Evolutionary conservation across 2,329 filamentous ascomycete genomes (phyloP).

Genomic region (Fragosphaeria purpurea): DNA sequence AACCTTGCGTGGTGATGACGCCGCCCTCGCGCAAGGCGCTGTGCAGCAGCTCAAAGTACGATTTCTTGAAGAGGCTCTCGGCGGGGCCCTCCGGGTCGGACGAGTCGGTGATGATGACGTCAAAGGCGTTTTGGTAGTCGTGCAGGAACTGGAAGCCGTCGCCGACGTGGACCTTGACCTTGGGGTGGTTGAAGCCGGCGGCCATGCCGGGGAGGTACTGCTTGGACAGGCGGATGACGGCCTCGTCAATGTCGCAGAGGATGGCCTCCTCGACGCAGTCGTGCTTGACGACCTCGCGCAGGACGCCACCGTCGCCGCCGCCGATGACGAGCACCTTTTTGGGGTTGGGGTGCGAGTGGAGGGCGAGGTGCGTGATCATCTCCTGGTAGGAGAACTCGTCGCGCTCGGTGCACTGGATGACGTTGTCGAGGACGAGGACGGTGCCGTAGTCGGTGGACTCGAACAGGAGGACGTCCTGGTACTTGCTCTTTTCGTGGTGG

Average conservation of each 20-base stretch:
- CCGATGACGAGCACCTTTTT: slow-evolving; percentile 98
- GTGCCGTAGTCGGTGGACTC: slow-evolving; percentile 95
- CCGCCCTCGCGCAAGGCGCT: slow-evolving; percentile 87
- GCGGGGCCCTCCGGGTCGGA: slow-evolving; percentile 95
- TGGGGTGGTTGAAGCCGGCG: slow-evolving; percentile 86
- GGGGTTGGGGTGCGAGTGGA: slow-evolving; percentile 97
- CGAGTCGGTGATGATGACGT: slow-evolving; percentile 99
- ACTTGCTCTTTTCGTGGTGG: slow-evolving; percentile 98
- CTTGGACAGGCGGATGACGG: slow-evolving; percentile 97
- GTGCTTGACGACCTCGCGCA: slow-evolving; percentile 98
- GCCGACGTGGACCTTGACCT: slow-evolving; percentile 83
- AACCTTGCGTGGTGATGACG: slow-evolving; percentile 99
- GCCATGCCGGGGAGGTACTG: slow-evolving; percentile 93
- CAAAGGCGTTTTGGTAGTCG: slow-evolving; percentile 94
- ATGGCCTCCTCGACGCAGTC: slow-evolving; percentile 91
- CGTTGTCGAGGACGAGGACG: slow-evolving; percentile 95
- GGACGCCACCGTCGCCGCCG: slow-evolving; percentile 91
- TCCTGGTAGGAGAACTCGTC: slow-evolving; percentile 99
- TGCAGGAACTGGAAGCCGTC: slow-evolving; percentile 98
- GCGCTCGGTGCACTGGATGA: slow-evolving; percentile 96
- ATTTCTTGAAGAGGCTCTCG: slow-evolving; percentile 95
- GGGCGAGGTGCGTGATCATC: slow-evolving; percentile 98
- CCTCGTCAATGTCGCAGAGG: slow-evolving; percentile 98
- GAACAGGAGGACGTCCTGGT: slow-evolving; percentile 98
- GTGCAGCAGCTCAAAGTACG: slow-evolving; percentile 91